Evolutionary conservation across 495 filamentous ascomycete species (phyloP), one percentile per base, ranked within the genome.

Genomic region (Oleoguttula mirabilis): DNA sequence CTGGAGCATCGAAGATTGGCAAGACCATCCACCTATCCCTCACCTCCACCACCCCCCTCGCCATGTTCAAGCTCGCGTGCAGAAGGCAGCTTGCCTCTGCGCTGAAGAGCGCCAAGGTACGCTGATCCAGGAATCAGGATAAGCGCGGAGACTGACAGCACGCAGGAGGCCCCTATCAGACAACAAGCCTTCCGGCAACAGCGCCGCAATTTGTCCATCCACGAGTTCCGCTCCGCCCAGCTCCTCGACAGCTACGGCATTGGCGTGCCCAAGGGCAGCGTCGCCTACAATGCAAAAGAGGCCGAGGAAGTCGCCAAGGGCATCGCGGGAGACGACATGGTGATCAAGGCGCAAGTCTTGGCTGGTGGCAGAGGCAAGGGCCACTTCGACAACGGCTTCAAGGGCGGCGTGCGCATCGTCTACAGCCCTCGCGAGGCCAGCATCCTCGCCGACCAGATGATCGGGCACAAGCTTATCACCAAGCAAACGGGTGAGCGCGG

Each of bases 391-490:
- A 98, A 95, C 67, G 90, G 90, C 50, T 77, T 95, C 58, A 98
- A 98, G 75, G 90, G 90, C 60, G 90, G 90, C 68, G 90, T 98
- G 52, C 79, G 90, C 51, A 85, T 98, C 57, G 92, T 98, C 63
- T 96, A 94, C 76, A 95, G 88, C 34, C 72, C 81, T 23, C 77
- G 76, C 47, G 81, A 85, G 71, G 90, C 90, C 60, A 87, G 84
- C 70, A 94, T 95, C 79, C 94, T 98, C 59, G 88, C 90, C 57
- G 78, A 83, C 48, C 87, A 98, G 68, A 98, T 98, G 90, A 95
- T 98, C 66, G 90, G 90, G 53, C 90, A 98, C 65, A 94, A 94
- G 67, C 86, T 98, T 66, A 79, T 98, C 66, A 98, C 90, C 63
- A 98, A 98, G 76, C 90, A 98, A 71, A 98, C 92, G 39, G 90